Base-by-base conservation (phyloP, 306 rosid species). In the Cercis canadensis region DNA sequence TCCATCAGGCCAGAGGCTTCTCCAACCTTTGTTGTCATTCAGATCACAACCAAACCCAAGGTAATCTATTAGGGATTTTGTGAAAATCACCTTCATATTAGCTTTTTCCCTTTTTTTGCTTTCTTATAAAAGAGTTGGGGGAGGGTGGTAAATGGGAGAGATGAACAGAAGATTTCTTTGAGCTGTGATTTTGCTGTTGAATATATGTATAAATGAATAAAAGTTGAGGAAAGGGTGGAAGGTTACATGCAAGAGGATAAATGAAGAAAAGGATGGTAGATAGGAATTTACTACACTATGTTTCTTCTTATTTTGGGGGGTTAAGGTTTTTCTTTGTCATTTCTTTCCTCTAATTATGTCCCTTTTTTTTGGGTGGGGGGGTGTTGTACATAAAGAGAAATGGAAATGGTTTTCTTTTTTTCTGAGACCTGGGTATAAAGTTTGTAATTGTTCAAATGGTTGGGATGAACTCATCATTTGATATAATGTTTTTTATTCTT, bases 21-120 rank as follows among this genome's bases (percentile, higher is more conserved):
- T 89, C 45, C 97, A 89, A 71, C 97, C 98, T 39, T 72, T 90
- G 36, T 66, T 75, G 75, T 81, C 92, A 24, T 70, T 46, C 50
- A 72, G 88, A 49, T 85, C 92, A 58, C 96, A 86, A 76, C 92
- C 92, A n/a, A 91, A 77, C 78, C 95, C 92, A 21, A 84, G 99
- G 96, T 91, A 83, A 79, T 63, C 61, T 70, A 55, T 44, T 47
- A 33, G 60, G 79, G 75, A 57, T 77, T 49, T 46, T 31, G 72
- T 21, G 72, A 33, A 55, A 73, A 53, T 67, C 72, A 51, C 79
- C 78, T 63, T 84, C 74, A 52, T 53, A 63, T n/a, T 56, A 79
- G 79, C 77, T 57, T 56, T 72, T 78, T 75, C 60, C 67, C 78
- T 70, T 57, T 85, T 84, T 62, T 75, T 63, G 69, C 69, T 65